Base-by-base conservation (phyloP, 1,139 yeast genomes). In the Lodderomyces oxycetoniae region DNA sequence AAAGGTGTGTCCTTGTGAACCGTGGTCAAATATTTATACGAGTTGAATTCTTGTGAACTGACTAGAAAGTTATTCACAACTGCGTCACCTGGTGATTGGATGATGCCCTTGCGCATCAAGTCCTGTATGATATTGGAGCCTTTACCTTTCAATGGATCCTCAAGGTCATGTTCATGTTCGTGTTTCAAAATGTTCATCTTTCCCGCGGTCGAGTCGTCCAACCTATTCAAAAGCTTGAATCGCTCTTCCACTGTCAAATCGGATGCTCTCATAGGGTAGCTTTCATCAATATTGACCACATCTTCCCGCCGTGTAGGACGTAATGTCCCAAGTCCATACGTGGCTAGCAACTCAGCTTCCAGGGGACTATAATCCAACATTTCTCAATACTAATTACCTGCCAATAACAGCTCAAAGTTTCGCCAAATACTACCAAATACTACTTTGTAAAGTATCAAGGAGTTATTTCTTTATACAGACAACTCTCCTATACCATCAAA, bases 1-100 rank as follows among this genome's bases (percentile, higher is more conserved):
- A 81, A 79, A 1, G 89, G 69, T 23, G 88, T 83, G 29, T 78
- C 78, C 8, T 71, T 65, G 52, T 88, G 96, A 4, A 88, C 70
- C 9, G 77, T 74, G 21, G 81, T 73, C 43, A 89, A 60, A 52
- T 80, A 89, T 37, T 71, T 66, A 38, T 77, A 74, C 3, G 94
- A 77, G 45, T 81, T 77, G 63, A 89, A 89, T 29, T 71, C 63
- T 42, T 84, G 81, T 3, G 88, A 80, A 23, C 83, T 77, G 26
- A 87, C 78, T 44, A 86, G 62, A 56, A 72, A 86, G 43, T 74
- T 70, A 37, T 68, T 61, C 25, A 71, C 53, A 23, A 61, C 63
- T 11, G 76, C 66, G 42, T 68, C 73, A 33, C 48, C 47, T 8
- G 68, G 53, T 15, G 71, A 62, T 8, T 55, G 51, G 15, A 73